phyloP scores from a whole-genome alignment of 225 moss, liverwort and hornwort species.

The Physcomitrium patens region DNA sequence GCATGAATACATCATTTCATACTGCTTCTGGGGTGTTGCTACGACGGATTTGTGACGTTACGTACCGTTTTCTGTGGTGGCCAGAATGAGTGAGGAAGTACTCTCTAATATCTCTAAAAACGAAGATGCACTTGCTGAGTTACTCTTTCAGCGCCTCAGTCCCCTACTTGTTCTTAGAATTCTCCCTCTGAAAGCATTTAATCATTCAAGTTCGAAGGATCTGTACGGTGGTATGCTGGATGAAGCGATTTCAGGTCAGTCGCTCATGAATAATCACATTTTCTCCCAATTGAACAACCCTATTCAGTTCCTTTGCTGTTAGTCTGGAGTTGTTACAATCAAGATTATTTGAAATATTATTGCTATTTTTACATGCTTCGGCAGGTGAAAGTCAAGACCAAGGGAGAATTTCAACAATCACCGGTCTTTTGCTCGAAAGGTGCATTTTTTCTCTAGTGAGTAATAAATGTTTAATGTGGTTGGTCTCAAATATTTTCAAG shows the following conservation, averaged over 20 bases:
- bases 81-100: constrained; percentile 63
- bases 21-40: constrained; percentile 19
- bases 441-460: constrained; percentile 23
- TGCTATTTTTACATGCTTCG: constrained; percentile 32
- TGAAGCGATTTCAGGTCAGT: constrained; percentile 48
- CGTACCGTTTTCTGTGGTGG: constrained; percentile 24
- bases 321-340: constrained; percentile 17
- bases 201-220: constrained; percentile 44
- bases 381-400: constrained; percentile 33
- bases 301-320: constrained; percentile 22
- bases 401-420: constrained; percentile 34
- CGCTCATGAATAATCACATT: constrained; percentile 3
- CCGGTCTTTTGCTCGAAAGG: constrained; percentile 74
- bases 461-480: constrained; percentile 17
- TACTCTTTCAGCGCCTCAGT: constrained; percentile 85
- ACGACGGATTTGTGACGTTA: constrained; percentile 23
- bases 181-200: constrained; percentile 80
- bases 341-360: constrained; percentile 19
- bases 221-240: constrained; percentile 58
- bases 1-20: constrained; percentile 18
- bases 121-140: constrained; percentile 50
- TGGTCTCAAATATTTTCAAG: constrained; percentile 15
- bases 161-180: constrained; percentile 89
- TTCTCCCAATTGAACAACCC: constrained; percentile 9
- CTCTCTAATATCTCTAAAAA: constrained; percentile 43